These are phyloP conservation scores for Tuber microsphaerosporum DNA, from an alignment of 495 filamentous ascomycete species.

Conservation along the genomic window DNA sequence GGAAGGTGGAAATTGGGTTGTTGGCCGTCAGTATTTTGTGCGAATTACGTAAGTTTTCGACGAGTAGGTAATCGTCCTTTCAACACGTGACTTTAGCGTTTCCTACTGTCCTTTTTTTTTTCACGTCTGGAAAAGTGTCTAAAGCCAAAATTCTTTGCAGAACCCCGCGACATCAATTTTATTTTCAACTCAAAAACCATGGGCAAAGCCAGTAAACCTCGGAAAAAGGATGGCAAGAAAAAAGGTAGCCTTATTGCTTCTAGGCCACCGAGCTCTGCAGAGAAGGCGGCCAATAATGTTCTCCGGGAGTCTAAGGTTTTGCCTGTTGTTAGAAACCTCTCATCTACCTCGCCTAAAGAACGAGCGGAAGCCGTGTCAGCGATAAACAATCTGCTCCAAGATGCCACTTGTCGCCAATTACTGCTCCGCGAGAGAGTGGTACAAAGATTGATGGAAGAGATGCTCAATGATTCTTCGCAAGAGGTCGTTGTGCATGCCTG, in stretches of 20 bases:
- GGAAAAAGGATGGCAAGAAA: neutral
- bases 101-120: slow-evolving; percentile 3
- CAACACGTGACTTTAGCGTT: slow-evolving; percentile 16
- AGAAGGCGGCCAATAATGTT: slow-evolving; percentile 36
- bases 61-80: no score
- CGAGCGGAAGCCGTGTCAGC: slow-evolving; percentile 51
- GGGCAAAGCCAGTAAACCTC: slow-evolving; percentile 20
- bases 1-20: no score
- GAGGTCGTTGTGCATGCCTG: slow-evolving; percentile 56
- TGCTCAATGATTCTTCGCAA: slow-evolving; percentile 52
- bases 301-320: slow-evolving; percentile 54
- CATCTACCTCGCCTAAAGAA: slow-evolving; percentile 51
- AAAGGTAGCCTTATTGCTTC: slow-evolving; percentile 18
- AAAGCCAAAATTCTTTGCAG: slow-evolving; percentile 8
- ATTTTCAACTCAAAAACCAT: slow-evolving; percentile 11
- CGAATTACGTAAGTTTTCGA: no score
- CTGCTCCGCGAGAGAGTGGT: slow-evolving; percentile 57
- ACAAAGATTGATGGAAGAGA: slow-evolving; percentile 54
- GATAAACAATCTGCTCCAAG: slow-evolving; percentile 55
- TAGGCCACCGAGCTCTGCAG: slow-evolving; percentile 26
- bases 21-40: no score
- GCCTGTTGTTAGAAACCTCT: slow-evolving; percentile 52
- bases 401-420: slow-evolving; percentile 53
- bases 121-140: neutral
- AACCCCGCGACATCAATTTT: slow-evolving; percentile 12